Percentiles rank a stretch among this genome's conserved stretches.
Evolutionary conservation across 768 basidiomycete genomes (phyloP).

Genomic region (Lactarius quietus): DNA sequence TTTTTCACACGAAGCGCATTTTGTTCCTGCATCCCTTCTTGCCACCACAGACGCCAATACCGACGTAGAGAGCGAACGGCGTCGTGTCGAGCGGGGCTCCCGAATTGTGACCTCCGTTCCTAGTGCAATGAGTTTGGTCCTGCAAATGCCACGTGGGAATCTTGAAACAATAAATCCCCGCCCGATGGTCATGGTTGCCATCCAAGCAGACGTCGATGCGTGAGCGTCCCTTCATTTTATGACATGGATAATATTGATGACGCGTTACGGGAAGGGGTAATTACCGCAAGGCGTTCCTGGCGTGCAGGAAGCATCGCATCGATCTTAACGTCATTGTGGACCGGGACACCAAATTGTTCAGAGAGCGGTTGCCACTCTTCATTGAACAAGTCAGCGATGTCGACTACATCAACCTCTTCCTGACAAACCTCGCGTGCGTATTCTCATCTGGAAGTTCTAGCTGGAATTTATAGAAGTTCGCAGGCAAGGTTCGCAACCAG

Average conservation of each 20-base stretch:
- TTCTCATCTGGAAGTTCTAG: neutral
- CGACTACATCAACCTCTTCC: conserved; percentile 89
- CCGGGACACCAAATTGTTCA: conserved; percentile 66
- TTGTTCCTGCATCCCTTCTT: conserved; percentile 52
- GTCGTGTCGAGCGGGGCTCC: conserved; percentile 87
- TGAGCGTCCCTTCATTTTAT: conserved; percentile 37
- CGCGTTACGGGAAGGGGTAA: conserved; percentile 45
- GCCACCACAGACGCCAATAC: conserved; percentile 15
- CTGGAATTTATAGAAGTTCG: conserved; percentile 8
- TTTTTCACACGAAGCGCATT: conserved; percentile 73
- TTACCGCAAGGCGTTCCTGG: conserved; percentile 84
- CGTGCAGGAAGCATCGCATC: conserved; percentile 90
- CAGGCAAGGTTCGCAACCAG: conserved; percentile 58
- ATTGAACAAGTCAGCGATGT: conserved; percentile 85
- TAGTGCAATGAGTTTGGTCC: conserved; percentile 80
- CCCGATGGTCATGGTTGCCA: conserved; percentile 83
- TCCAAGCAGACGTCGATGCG: conserved; percentile 72
- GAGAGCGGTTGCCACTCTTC: conserved; percentile 58
- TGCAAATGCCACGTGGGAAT: conserved; percentile 98
- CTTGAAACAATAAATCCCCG: conserved; percentile 93
- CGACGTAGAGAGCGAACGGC: conserved; percentile 52
- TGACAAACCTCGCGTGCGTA: conserved; percentile 77
- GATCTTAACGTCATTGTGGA: conserved; percentile 89
- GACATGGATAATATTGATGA: neutral
- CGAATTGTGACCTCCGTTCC: conserved; percentile 86